phyloP scores from a whole-genome alignment of 495 filamentous ascomycete species.

The Daldinia bambusicola region DNA sequence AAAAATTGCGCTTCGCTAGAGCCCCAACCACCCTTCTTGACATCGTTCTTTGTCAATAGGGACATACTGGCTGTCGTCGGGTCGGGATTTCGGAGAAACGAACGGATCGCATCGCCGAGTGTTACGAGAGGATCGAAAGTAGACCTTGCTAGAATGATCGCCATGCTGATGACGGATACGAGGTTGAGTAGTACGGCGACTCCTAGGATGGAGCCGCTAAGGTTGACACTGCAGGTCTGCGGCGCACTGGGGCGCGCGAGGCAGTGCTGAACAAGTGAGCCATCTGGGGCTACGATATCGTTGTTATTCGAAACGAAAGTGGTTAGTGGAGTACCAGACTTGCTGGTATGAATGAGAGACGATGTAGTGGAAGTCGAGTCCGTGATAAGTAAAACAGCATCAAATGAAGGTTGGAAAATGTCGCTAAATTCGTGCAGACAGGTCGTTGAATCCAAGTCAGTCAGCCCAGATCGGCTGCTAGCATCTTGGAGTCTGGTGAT shows the following conservation, averaged over 20 bases:
- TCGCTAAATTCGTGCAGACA: slow-evolving; percentile 40
- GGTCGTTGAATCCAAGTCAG: slow-evolving; percentile 21
- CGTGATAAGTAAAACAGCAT: slow-evolving; percentile 52
- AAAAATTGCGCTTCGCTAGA: slow-evolving; percentile 52
- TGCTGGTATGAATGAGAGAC: slow-evolving; percentile 49
- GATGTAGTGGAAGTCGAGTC: slow-evolving; percentile 40
- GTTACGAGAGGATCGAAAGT: slow-evolving; percentile 55
- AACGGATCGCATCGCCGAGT: slow-evolving; percentile 58
- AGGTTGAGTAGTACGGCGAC: slow-evolving; percentile 55
- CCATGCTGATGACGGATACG: slow-evolving; percentile 49
- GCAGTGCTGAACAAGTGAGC: slow-evolving; percentile 47
- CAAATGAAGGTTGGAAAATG: slow-evolving; percentile 47
- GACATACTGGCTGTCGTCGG: slow-evolving; percentile 47
- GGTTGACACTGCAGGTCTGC: slow-evolving; percentile 52
- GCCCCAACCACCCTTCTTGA: slow-evolving; percentile 54
- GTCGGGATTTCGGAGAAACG: slow-evolving; percentile 56
- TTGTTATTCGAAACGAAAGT: slow-evolving; percentile 34
- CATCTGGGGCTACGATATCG: slow-evolving; percentile 37
- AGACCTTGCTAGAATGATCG: slow-evolving; percentile 46
- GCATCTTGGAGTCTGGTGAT: slow-evolving; percentile 51
- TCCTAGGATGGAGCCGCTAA: slow-evolving; percentile 55
- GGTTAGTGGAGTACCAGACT: slow-evolving; percentile 32
- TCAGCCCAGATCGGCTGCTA: slow-evolving; percentile 30
- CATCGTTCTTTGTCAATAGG: slow-evolving; percentile 55
- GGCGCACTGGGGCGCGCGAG: slow-evolving; percentile 46